Evolutionary conservation across 1,139 yeast genomes (phyloP), one percentile per base, ranked within the genome.

Genomic region (Arxiozyma heterogenica): DNA sequence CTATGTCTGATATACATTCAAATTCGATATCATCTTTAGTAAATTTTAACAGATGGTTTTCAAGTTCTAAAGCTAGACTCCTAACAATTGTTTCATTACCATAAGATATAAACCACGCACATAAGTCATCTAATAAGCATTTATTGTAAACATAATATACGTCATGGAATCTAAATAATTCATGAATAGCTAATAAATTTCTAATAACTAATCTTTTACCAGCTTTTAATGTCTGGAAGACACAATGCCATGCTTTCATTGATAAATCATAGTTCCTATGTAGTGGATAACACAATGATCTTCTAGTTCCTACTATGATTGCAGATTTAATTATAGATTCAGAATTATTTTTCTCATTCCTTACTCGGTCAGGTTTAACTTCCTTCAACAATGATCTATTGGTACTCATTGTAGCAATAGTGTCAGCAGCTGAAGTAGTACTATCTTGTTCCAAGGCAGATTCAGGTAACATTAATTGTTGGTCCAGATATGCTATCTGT

Each of bases 91-190:
- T 72, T 52, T 71, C 73, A 39, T 68, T 70, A 41, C 78, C 80
- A 41, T 73, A 71, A 18, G 78, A 68, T 51, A 90, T 81, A 22
- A 87, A 67, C 95, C 96, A 93, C 4, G 86, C 75, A 54, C 89
- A 77, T 60, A 90, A 74, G 67, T 93, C 98, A 63, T 87, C 93
- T 15, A 91, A 64, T 76, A 90, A 78, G 1, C 91, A 78, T 63
- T 82, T 83, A 63, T 87, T 87, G 68, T 93, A 93, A 11, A 89
- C 91, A 64, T 86, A 86, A 67, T 90, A 90, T n/a, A 86, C 79
- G 61, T 91, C 97, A 64, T 87, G 93, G 61, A 73, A 84, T 55
- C 96, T 77, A 68, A 90, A 90, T n/a, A 86, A 70, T 63, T 86
- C 91, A 60, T 86, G 79, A 17, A 82, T 69, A 23, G 77, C 80